A percentile compares a stretch with the other conserved stretches of the same genome.
phyloP scores from a whole-genome alignment of 352 stramenopile genomes.

The Paralagenidium karlingii region DNA sequence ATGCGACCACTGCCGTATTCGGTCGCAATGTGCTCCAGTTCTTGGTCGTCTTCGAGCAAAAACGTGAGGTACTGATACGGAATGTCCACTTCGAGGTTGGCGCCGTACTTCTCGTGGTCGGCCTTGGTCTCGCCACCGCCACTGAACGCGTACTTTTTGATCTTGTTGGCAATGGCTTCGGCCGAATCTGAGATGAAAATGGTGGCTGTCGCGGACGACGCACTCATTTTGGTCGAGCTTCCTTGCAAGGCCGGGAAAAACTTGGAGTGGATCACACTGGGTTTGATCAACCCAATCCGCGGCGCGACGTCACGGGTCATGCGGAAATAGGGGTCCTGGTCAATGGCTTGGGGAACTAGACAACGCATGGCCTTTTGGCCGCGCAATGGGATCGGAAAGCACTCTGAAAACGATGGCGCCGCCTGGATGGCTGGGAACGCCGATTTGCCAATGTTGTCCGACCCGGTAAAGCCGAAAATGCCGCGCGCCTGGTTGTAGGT shows the following conservation, averaged over 20 bases:
- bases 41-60: slow-evolving; percentile 98
- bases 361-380: slow-evolving; percentile 88
- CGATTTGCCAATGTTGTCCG: slow-evolving; percentile 97
- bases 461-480: slow-evolving; percentile 99
- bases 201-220: slow-evolving; percentile 91
- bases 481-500: slow-evolving; percentile 96
- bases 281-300: slow-evolving; percentile 93
- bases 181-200: slow-evolving; percentile 99
- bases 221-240: slow-evolving; percentile 97
- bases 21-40: slow-evolving; percentile 87
- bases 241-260: slow-evolving; percentile 99
- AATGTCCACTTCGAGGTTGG: slow-evolving; percentile 98
- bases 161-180: slow-evolving; percentile 91
- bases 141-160: slow-evolving; percentile 84
- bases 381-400: slow-evolving; percentile 89
- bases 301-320: slow-evolving; percentile 99
- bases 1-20: slow-evolving; percentile 94
- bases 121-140: slow-evolving; percentile 97
- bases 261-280: slow-evolving; percentile 98
- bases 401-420: slow-evolving; percentile 94
- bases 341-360: slow-evolving; percentile 99
- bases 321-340: slow-evolving; percentile 98
- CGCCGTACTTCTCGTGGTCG: slow-evolving; percentile 96
- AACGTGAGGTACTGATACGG: slow-evolving; percentile 98
- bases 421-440: slow-evolving; percentile 98